Base-by-base conservation (phyloP, 805 yeast species). In the Candida easanensis region DNA sequence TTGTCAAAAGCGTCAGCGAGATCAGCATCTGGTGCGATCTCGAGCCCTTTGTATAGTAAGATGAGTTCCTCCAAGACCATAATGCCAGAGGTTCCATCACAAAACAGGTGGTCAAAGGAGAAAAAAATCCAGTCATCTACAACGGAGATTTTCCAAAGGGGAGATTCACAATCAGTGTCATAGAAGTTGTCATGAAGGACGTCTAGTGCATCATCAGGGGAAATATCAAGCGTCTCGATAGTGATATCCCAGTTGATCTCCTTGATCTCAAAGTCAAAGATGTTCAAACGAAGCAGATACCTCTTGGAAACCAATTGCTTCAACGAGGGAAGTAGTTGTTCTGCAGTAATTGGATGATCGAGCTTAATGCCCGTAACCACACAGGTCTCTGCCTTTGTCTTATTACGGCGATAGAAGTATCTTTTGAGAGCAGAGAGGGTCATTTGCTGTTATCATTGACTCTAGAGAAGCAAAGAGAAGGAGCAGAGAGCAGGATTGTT, bases 51-150 rank as follows among this genome's bases (percentile, higher is more conserved):
- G 9, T 22, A 5, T 6, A 48, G 28, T 10, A 15, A 13, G 3
- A 44, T 7, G 9, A 48, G 33, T 13, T 48, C 51, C 33, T 48
- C 46, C n/a, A 48, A 18, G 7, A 44, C 41, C 41, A 48, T 9
- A 14, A 33, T 39, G n/a, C 39, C 36, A 18, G 38, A 28, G 5
- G 44, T 41, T 0, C 51, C 51, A 37, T 48, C 51, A 13, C 20
- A 25, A 14, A 48, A 42, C 19, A 42, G 17, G 34, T 48, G 51
- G 18, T 48, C 45, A 22, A 22, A 36, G 3, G 41, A 48, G 33
- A 38, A 36, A 14, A 48, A 11, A 2, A 48, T 13, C 51, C 51
- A 48, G 3, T 35, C 36, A 14, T 17, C 34, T 9, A 36, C 33
- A 14, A 32, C 4, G 21, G 37, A 23, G 7, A 46, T 14, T 27